phyloP scores from a whole-genome alignment of 495 filamentous ascomycete genomes.

The Lichina pygmaea region DNA sequence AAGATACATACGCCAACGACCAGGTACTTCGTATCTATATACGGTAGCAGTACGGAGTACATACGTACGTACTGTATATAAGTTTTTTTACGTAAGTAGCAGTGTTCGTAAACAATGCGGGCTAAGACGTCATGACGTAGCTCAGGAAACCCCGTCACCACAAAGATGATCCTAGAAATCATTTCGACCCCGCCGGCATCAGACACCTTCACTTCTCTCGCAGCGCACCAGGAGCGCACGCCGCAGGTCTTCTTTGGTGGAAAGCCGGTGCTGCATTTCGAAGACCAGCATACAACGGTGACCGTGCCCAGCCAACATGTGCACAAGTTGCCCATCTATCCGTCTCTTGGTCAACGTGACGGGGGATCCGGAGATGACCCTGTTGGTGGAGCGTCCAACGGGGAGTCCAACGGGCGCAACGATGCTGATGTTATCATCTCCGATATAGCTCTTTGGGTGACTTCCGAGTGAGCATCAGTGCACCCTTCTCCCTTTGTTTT shows the following conservation, averaged over 20 bases:
- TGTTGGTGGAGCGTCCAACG: slow-evolving; percentile 9
- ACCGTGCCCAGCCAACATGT: slow-evolving; percentile 19
- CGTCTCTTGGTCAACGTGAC: slow-evolving; percentile 3
- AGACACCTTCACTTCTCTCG: slow-evolving; percentile 39
- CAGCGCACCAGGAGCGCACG: slow-evolving; percentile 60
- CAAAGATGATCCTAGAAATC: slow-evolving; percentile 15
- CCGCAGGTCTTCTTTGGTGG: slow-evolving; percentile 58
- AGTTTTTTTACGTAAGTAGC: no score
- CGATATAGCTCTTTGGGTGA: slow-evolving; percentile 47
- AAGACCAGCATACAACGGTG: slow-evolving; percentile 32
- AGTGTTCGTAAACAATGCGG: no score
- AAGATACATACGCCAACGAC: no score
- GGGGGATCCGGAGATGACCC: slow-evolving; percentile 2
- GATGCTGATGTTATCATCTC: slow-evolving; percentile 14
- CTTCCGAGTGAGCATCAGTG: slow-evolving; percentile 34
- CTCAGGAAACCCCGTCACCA: neutral
- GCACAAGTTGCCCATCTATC: slow-evolving; percentile 9
- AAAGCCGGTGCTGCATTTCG: slow-evolving; percentile 58
- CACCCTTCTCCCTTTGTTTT: neutral
- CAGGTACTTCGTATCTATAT: no score
- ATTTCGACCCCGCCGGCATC: slow-evolving; percentile 21
- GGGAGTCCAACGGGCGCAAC: slow-evolving; percentile 3
- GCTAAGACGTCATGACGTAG: no score
- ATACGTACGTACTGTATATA: no score
- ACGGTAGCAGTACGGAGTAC: no score